Evolutionary conservation across 176 grass and related monocot species (phyloP).

Genomic region (Aechmea fasciata): DNA sequence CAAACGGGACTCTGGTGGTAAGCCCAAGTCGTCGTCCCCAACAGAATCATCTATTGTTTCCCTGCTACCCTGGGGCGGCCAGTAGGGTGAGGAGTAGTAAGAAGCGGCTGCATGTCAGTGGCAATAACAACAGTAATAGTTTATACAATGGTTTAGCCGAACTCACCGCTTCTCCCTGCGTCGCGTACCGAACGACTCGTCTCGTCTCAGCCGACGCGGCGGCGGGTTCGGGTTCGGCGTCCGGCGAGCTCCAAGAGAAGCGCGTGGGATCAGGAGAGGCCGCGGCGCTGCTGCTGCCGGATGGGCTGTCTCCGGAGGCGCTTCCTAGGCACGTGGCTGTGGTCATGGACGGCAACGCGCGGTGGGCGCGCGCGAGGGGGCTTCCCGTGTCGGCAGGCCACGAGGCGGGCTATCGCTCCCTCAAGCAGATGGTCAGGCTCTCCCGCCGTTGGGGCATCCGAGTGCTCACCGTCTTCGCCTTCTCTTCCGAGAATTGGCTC

Average conservation of each 20-base stretch:
- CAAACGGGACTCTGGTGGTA: too few relatives aligned
- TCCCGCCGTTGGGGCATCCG: constrained; percentile 47
- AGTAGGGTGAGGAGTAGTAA: too few relatives aligned
- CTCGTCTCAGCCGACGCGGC: too few relatives aligned
- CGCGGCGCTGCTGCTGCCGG: constrained; percentile 14
- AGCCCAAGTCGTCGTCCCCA: too few relatives aligned
- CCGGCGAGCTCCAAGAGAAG: background rate
- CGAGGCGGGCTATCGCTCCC: constrained; percentile 44
- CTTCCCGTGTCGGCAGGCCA: constrained; percentile 48
- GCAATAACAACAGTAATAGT: too few relatives aligned
- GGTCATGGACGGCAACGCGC: constrained; percentile 80
- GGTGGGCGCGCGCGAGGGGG: constrained; percentile 48
- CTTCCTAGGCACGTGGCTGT: constrained; percentile 63
- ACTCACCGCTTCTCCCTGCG: too few relatives aligned
- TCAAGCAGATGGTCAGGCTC: constrained; percentile 40
- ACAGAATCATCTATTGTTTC: too few relatives aligned
- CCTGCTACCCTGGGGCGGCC: too few relatives aligned
- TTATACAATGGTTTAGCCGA: too few relatives aligned
- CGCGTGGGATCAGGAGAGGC: background rate
- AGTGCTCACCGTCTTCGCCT: constrained; percentile 62
- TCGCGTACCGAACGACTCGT: too few relatives aligned
- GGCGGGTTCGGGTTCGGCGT: background rate
- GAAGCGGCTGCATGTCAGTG: too few relatives aligned
- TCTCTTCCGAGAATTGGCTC: constrained; percentile 76
- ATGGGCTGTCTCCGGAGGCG: constrained; percentile 25